A percentile compares a stretch with the other conserved stretches of the same genome.
Evolutionary conservation across 2,329 filamentous ascomycete genomes (phyloP).

Genomic region (Pezicula rhizophila): DNA sequence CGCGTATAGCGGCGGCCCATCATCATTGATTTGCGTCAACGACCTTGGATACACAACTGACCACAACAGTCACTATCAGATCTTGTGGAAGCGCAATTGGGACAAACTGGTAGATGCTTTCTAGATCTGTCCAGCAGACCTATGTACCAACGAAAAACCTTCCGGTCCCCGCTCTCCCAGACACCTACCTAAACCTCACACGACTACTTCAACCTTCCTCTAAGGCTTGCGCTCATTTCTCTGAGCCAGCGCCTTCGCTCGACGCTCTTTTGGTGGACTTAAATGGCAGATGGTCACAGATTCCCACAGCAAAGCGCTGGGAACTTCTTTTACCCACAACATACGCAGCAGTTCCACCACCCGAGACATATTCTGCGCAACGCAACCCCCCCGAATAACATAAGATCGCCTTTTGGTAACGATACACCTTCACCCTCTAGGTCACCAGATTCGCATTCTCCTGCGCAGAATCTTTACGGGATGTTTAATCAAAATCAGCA

Average conservation of each 20-base stretch:
- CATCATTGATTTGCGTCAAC: too few species aligned
- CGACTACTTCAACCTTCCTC: constrained; percentile 3
- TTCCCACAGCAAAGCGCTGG: constrained; percentile 53
- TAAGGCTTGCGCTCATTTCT: constrained; percentile 17
- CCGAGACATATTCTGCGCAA: constrained; percentile 38
- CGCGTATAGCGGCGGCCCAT: too few species aligned
- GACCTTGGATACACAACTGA: too few species aligned
- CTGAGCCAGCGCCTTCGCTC: constrained; percentile 18
- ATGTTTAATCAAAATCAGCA: constrained; percentile 71
- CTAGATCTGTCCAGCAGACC: constrained; percentile 18
- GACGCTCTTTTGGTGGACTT: constrained; percentile 31
- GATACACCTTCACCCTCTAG: constrained; percentile 52
- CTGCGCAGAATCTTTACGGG: constrained; percentile 30
- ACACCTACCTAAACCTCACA: constrained; percentile 18
- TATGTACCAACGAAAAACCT: constrained; percentile 30
- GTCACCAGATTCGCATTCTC: constrained; percentile 41
- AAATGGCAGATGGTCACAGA: constrained; percentile 66
- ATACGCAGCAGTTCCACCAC: constrained; percentile 26
- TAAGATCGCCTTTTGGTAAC: constrained; percentile 28
- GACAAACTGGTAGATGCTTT: constrained; percentile 20
- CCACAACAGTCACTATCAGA: not conserved
- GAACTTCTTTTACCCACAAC: constrained; percentile 52
- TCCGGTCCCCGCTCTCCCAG: constrained; percentile 22
- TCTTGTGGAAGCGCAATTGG: too few species aligned
- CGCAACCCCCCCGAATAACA: constrained; percentile 38